Conservation (phyloP, 2,329 filamentous ascomycete genomes). For the Phialemoniopsis sp. region DNA sequence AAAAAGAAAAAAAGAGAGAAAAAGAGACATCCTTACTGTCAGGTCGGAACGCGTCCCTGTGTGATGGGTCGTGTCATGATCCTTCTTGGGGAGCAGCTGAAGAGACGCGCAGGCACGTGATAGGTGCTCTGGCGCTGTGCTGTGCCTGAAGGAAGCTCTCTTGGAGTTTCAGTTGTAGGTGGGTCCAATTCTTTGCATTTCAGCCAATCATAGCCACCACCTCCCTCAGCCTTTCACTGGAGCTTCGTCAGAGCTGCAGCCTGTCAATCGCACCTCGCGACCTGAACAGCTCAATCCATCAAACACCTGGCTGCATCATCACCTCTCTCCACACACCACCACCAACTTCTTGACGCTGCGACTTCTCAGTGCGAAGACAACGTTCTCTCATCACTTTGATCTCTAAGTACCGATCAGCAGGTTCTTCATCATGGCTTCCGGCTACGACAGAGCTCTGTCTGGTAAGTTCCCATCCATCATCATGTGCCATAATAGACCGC, state of each 20-base stretch:
- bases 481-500: slow-evolving; percentile 15
- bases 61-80: no score
- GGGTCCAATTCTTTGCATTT: not conserved
- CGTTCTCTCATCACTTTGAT: no score
- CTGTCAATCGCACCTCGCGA: slow-evolving; percentile 14
- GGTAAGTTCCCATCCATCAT: slow-evolving; percentile 55
- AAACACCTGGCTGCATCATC: no score
- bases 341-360: not conserved
- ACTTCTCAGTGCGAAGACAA: no score
- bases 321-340: not conserved
- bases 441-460: slow-evolving; percentile 98
- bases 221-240: slow-evolving; percentile 5
- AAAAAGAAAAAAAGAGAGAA: not conserved
- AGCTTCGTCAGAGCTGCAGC: slow-evolving; percentile 17
- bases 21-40: not conserved
- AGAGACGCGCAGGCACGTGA: no score
- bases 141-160: no score
- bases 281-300: slow-evolving; percentile 8
- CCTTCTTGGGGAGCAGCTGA: no score
- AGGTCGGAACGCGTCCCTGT: no score
- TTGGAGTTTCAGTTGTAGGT: no score
- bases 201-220: slow-evolving; percentile 7
- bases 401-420: no score
- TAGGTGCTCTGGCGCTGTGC: no score
- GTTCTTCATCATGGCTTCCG: slow-evolving; percentile 66